A percentile compares a stretch with the other conserved stretches of the same genome.
Evolutionary conservation across 805 yeast genomes (phyloP).

Genomic region (Crinitomyces ghanaensis): DNA sequence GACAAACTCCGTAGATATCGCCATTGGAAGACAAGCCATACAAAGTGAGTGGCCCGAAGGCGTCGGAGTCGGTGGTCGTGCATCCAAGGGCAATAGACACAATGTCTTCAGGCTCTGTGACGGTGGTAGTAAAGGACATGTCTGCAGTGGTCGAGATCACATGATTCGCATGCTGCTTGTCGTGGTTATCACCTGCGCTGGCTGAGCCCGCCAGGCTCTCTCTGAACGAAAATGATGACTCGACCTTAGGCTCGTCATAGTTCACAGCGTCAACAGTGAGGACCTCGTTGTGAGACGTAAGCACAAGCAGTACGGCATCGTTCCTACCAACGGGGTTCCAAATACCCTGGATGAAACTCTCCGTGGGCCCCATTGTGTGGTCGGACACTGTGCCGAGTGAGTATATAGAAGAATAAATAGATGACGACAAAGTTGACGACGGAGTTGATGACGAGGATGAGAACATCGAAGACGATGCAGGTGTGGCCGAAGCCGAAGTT

Average conservation of each 20-base stretch:
- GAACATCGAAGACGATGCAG: slow-evolving; percentile 4
- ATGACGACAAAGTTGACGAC: neutral
- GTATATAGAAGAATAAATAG: slow-evolving; percentile 1
- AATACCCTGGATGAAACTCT: slow-evolving; percentile 23
- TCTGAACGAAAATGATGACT: neutral
- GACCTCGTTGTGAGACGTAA: slow-evolving; percentile 27
- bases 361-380: neutral
- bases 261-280: slow-evolving; percentile 29
- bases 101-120: slow-evolving; percentile 16
- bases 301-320: slow-evolving; percentile 34
- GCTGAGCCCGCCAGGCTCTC: neutral
- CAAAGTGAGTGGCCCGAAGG: slow-evolving; percentile 39
- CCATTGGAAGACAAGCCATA: slow-evolving; percentile 44
- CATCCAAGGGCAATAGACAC: slow-evolving; percentile 39
- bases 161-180: neutral
- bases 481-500: slow-evolving; percentile 18
- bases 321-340: slow-evolving; percentile 37
- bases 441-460: slow-evolving; percentile 15
- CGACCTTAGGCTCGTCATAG: slow-evolving; percentile 10
- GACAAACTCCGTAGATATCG: slow-evolving; percentile 49
- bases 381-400: neutral
- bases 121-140: slow-evolving; percentile 3
- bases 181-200: neutral
- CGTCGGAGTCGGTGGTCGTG: slow-evolving; percentile 23
- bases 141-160: too few relatives aligned